These are phyloP conservation scores for Microbotryum scabiosae DNA, from an alignment of 1,284 basidiomycete genomes.

Conservation along the genomic window DNA sequence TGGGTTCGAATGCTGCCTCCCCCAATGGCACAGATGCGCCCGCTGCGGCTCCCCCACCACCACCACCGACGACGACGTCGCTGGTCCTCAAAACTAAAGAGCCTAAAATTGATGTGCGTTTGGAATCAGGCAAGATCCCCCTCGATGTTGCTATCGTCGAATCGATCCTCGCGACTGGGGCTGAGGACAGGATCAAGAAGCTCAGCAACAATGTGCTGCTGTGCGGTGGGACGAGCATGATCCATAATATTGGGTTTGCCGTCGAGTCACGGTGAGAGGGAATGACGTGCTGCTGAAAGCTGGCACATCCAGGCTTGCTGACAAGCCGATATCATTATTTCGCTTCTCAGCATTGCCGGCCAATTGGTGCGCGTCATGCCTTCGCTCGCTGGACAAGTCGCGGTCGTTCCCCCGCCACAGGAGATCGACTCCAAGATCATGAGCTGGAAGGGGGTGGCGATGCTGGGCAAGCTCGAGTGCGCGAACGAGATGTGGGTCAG, in stretches of 20 bases:
- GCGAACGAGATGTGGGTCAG: slow-evolving; percentile 84
- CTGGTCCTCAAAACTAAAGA: background rate
- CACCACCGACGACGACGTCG: background rate
- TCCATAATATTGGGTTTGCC: slow-evolving; percentile 77
- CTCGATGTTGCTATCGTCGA: slow-evolving; percentile 92
- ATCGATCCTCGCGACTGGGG: slow-evolving; percentile 70
- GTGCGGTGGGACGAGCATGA: slow-evolving; percentile 66
- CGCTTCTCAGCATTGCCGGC: slow-evolving; percentile 6
- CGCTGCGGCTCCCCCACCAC: slow-evolving; percentile 20
- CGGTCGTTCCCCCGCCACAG: slow-evolving; percentile 83
- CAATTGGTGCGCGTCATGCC: slow-evolving; percentile 18
- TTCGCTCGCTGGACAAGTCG: slow-evolving; percentile 53
- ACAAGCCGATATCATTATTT: no score
- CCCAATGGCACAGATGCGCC: background rate
- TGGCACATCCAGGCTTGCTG: background rate
- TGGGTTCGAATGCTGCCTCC: background rate
- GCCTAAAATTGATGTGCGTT: slow-evolving; percentile 57
- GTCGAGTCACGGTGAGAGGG: slow-evolving; percentile 18
- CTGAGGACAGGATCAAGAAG: slow-evolving; percentile 77
- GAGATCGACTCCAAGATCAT: slow-evolving; percentile 83
- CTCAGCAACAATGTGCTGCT: slow-evolving; percentile 82
- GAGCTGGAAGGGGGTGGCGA: slow-evolving; percentile 92
- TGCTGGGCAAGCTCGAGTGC: slow-evolving; percentile 83
- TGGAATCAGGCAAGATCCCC: slow-evolving; percentile 81
- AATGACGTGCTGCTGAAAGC: background rate